Base-by-base conservation (phyloP, 2,329 filamentous ascomycete genomes). In the Phialocephala sp. region DNA sequence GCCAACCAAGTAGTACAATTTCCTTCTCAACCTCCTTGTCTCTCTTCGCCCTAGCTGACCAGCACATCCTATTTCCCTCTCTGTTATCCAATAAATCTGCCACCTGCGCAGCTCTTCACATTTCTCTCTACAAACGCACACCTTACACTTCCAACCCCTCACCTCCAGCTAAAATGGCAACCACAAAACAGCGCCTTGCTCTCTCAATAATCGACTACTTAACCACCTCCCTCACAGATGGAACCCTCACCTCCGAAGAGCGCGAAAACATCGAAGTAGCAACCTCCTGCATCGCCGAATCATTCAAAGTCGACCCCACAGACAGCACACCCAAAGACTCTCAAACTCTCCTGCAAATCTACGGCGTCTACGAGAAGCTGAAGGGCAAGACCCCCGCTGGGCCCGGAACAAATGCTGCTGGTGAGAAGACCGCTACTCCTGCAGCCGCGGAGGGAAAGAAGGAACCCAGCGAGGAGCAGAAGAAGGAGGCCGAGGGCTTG, bases 201-300 rank as follows among this genome's bases (percentile, higher is more conserved):
- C 92, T 99, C 78, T 93, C 95, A 74, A 94, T 99, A 79, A 93
- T 97, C 83, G 93, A 98, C 82, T 99, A 97, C 84, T 90, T 99
- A 68, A 87, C 87, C 74, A 89, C 87, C 66, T 97, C 93, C 55
- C 83, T 93, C 73, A 90, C 88, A 69, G 95, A 99, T 78, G 95
- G 95, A 75, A 97, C 93, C 54, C 87, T 99, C 66, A 86, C 90
- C 62, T 82, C 90, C 74, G 95, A 98, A 74, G 94, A 99, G 79
- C 88, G 90, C 72, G 95, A 99, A 77, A 94, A 91, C 69, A 91
- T 99, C 78, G 95, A 99, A 77, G 90, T 99, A 60, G 95, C 95
- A 71, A 86, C 91, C 77, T 94, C 94, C 81, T 97, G 94, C 82
- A 98, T 99, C 79, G 87, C 90, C 72, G 94, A 98, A 78, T 91